Base-by-base conservation (phyloP, 2,329 filamentous ascomycete species). In the Penicillium sp. region DNA sequence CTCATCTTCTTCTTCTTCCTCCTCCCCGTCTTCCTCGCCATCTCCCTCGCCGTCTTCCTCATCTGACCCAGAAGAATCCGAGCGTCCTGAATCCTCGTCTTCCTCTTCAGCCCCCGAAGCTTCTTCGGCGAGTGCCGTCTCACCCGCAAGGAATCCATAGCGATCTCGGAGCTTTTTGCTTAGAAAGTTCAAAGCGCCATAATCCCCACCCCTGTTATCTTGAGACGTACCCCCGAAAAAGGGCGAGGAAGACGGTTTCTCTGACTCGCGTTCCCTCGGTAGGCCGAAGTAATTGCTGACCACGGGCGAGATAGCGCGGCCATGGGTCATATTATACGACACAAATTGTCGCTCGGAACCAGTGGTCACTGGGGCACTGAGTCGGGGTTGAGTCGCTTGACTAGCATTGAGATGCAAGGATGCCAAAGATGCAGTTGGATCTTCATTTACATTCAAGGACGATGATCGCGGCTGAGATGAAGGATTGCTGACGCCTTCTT, bases 121-220 rank as follows among this genome's bases (percentile, higher is more conserved):
- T 6, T 52, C 53, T 47, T 68, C 62, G 3, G 49, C 50, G n/a
- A 58, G 54, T 32, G 63, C 56, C 3, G 58, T 55, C 28, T 64
- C 63, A 20, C 61, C 61, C 6, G 64, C 56, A 42, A 72, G 64
- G 28, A 72, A 64, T 6, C 66, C 58, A 57, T 70, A 70, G 46
- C 62, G 64, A 44, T 67, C 66, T 39, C 65, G 64, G 20, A 76
- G 71, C 63, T 73, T 75, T 10, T 74, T 70, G 40, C 76, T 76
- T 79, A 27, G 78, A 77, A 27, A 84, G 61, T 49, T 84, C 78
- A 47, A 82, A 15, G 59, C 81, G 15, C 79, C 77, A 0, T 78
- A 78, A 13, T 81, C 78, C 7, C 72, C 69, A n/a, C 63, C 53
- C 42, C 54, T 39, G 15, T 56, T 55, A 45, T 50, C 54, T 41